phyloP scores from a whole-genome alignment of 2,329 filamentous ascomycete genomes.

The Daldinia sp. region DNA sequence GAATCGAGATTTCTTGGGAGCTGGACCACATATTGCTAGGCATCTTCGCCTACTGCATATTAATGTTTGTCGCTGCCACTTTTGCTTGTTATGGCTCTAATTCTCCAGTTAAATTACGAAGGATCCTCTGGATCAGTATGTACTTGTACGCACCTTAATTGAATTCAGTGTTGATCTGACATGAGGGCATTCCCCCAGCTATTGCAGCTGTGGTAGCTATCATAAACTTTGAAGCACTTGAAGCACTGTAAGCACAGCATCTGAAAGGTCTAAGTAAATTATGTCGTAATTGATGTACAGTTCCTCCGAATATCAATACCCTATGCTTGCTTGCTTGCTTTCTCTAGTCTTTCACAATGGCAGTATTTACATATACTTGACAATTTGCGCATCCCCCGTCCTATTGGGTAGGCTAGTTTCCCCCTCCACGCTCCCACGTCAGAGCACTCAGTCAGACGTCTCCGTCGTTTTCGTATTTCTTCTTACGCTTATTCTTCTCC shows the following conservation, averaged over 20 bases:
- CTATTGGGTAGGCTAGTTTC: background rate
- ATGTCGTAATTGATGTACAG: conserved; percentile 24
- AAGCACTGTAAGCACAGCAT: background rate
- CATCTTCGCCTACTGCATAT: conserved; percentile 22
- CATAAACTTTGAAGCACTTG: background rate
- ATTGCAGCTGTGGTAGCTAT: background rate
- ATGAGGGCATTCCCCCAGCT: background rate
- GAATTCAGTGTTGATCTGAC: conserved; percentile 8
- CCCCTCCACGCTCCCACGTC: background rate
- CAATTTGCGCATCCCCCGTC: conserved; percentile 18
- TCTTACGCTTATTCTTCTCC: background rate
- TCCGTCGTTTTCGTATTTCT: background rate
- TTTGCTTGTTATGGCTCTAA: conserved; percentile 25
- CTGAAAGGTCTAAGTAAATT: background rate
- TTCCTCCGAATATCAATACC: conserved; percentile 5
- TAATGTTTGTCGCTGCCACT: conserved; percentile 27
- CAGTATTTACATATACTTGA: conserved; percentile 18
- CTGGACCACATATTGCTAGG: conserved; percentile 30
- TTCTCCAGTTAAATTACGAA: conserved; percentile 27
- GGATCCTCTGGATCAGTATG: conserved; percentile 25
- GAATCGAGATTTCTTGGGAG: conserved; percentile 41
- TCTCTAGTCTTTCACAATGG: conserved; percentile 17
- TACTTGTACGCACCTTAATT: conserved; percentile 4
- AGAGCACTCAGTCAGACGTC: background rate
- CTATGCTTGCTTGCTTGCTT: conserved; percentile 8